A percentile compares a stretch with the other conserved stretches of the same genome.
Conservation (phyloP, 2,329 filamentous ascomycete genomes). For the Penicillium fuscoglaucum region DNA sequence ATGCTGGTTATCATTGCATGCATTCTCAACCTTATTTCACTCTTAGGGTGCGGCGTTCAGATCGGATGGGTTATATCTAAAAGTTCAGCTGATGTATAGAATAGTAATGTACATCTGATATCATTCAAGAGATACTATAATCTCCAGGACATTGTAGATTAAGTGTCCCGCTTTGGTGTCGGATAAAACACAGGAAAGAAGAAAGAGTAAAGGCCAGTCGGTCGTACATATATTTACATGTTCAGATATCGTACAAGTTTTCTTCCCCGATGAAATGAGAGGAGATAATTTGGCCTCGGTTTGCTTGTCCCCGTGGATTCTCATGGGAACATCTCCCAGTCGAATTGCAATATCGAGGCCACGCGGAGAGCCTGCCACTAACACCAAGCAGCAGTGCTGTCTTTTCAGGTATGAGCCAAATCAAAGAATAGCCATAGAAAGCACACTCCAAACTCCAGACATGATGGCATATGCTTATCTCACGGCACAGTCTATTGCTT, state of each 20-base stretch:
- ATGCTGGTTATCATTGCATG: conserved; percentile 17
- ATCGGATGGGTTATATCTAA: conserved; percentile 27
- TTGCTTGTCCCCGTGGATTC: not conserved
- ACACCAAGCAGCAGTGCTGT: conserved; percentile 11
- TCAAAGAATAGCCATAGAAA: conserved; percentile 12
- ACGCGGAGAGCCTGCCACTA: not conserved
- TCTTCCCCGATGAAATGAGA: conserved; percentile 3
- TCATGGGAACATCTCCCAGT: not conserved
- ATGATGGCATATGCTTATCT: conserved; percentile 2
- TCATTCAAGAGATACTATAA: not conserved
- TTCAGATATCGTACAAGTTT: conserved; percentile 15
- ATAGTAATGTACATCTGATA: conserved; percentile 22
- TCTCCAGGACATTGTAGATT: not conserved
- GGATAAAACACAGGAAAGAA: not conserved
- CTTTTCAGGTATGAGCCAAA: not conserved
- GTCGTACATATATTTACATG: conserved; percentile 8
- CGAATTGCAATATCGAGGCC: not conserved
- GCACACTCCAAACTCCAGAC: conserved; percentile 15
- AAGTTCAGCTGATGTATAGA: conserved; percentile 20
- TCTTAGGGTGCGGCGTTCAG: conserved; percentile 34
- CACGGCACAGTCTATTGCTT: conserved; percentile 18
- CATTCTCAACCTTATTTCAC: conserved; percentile 13
- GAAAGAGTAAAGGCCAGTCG: not conserved
- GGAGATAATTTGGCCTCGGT: not conserved
- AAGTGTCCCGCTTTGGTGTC: not conserved